Conservation (phyloP, 225 moss, liverwort and hornwort genomes). For the Pseudisothecium myosuroides region DNA sequence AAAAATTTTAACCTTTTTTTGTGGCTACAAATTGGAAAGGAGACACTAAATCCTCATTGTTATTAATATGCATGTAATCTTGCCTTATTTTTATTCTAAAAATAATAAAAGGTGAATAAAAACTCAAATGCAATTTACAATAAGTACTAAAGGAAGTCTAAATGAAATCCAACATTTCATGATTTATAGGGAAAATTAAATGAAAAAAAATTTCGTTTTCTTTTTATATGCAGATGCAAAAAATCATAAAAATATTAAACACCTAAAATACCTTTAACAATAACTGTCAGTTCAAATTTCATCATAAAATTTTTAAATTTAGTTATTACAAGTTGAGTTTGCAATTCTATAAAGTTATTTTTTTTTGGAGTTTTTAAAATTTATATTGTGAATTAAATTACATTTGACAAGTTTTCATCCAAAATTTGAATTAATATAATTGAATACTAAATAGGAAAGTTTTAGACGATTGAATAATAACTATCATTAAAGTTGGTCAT, state of each 20-base stretch:
- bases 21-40: not conserved
- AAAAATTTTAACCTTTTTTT: not conserved
- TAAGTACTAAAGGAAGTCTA: no score
- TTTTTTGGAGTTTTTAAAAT: not conserved
- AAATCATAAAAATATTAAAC: not conserved
- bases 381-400: rapidly evolving
- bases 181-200: not conserved
- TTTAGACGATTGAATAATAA: not conserved
- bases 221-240: not conserved
- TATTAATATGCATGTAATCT: not conserved
- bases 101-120: not conserved
- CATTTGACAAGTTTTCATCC: no score
- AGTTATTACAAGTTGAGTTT: not conserved
- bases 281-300: not conserved
- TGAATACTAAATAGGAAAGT: not conserved
- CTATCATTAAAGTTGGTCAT: not conserved
- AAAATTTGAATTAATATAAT: no score
- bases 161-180: not conserved
- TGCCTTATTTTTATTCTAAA: not conserved
- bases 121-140: not conserved
- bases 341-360: not conserved
- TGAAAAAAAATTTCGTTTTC: not conserved
- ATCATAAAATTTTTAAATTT: not conserved
- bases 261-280: not conserved
- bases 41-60: not conserved